Base-by-base conservation (phyloP, 2,329 filamentous ascomycete genomes). In the Tolypocladium endophyticum region DNA sequence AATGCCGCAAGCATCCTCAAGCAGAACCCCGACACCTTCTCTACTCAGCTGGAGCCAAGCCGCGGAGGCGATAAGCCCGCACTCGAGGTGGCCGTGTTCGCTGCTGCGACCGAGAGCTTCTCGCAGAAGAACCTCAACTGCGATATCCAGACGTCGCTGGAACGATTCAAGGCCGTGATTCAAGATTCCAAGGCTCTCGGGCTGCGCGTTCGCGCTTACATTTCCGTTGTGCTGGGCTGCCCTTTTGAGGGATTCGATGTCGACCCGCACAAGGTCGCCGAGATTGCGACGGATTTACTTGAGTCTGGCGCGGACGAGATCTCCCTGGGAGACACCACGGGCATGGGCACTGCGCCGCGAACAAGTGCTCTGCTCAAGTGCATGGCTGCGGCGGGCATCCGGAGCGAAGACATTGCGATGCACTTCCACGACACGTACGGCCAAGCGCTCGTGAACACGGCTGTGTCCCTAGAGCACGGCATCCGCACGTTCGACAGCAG, bases 341-440 rank as follows among this genome's bases (percentile, higher is more conserved):
- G 92, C 23, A 92, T 95, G 82, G 92, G 92, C 38, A 95, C 90
- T 0, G 87, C 86, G n/a, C 86, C 86, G 23, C 78, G 84, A 59
- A 90, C 87, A 2, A 76, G 79, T 59, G 82, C 84, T 59, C 76
- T 92, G 55, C 77, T 92, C 60, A 80, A 80, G 63, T 86, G 86
- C 59, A 76, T 91, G 73, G 73, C 79, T 11, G 81, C 84, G 1
- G 88, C 87, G 1, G 87, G 87, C 0, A 81, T 95, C 23, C 80
- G 87, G 25, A 81, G 81, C 59, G 84, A 86, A 66, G 87, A 89
- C 66, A 74, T 95, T 14, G 89, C 89, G 0, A 85, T 92, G 76
- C 91, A 96, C 73, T 93, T 95, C 68, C 91, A 96, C 72, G 90
- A 96, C 69, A 95, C 91, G 1, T 93, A 92, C 69, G 90, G 90